Percentiles rank a stretch among this genome's conserved stretches.
Conservation (phyloP, 768 basidiomycete species). For the Lactifluus pinguis region DNA sequence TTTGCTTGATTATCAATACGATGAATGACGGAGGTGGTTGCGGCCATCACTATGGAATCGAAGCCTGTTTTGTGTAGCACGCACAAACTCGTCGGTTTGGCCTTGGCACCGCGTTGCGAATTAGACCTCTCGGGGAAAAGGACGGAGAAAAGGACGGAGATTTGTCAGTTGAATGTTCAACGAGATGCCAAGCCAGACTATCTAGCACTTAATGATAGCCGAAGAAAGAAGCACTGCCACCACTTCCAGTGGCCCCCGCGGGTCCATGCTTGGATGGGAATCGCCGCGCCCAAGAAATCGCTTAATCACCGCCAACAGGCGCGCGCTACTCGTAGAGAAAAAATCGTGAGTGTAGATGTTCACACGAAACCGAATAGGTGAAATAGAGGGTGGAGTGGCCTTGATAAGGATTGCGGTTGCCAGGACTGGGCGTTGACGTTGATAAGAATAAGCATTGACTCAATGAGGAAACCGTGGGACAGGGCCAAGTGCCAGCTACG, state of each 20-base stretch:
- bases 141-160: background rate
- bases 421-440: background rate
- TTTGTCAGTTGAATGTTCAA: background rate
- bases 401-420: constrained; percentile 2
- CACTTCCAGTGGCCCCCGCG: background rate
- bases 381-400: background rate
- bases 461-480: no score
- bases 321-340: background rate
- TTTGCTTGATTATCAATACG: background rate
- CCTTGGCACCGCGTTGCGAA: background rate
- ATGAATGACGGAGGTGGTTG: background rate
- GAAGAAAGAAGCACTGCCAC: background rate
- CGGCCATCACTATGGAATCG: background rate
- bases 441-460: background rate
- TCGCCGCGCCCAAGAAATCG: background rate
- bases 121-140: background rate
- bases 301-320: background rate
- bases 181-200: background rate
- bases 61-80: background rate
- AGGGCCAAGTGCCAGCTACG: no score
- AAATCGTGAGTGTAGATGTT: background rate
- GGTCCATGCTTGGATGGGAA: no score
- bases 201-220: background rate
- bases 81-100: background rate
- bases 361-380: background rate